Conservation (phyloP, 164 flowering plant species). For the Liquidambar formosana region DNA sequence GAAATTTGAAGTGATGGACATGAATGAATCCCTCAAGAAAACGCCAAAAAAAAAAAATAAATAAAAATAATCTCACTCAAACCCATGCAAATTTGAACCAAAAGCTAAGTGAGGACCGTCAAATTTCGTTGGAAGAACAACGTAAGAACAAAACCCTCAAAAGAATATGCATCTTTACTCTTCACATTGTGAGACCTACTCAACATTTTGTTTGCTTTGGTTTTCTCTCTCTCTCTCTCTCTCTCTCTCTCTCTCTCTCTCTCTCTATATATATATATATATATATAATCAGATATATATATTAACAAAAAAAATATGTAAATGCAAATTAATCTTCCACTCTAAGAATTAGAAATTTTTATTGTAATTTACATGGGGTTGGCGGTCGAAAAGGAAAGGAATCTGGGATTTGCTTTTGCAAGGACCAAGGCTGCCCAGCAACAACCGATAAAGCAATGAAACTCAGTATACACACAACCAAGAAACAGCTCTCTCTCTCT, state of each 20-base stretch:
- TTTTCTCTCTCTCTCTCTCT: background rate
- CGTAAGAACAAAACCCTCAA: background rate
- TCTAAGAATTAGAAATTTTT: constrained; percentile 5
- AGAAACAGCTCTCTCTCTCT: constrained; percentile 18
- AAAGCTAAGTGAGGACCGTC: constrained; percentile 8
- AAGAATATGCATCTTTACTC: background rate
- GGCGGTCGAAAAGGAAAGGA: constrained; percentile 12
- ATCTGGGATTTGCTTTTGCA: constrained; percentile 24
- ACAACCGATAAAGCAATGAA: constrained; percentile 22
- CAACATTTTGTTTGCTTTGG: background rate
- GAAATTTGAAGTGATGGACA: constrained; percentile 4
- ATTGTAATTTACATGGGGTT: constrained; percentile 1
- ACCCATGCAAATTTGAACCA: constrained; percentile 22
- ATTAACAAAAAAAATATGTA: background rate
- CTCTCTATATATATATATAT: background rate
- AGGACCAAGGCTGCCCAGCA: constrained; percentile 21
- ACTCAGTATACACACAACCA: background rate
- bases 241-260: constrained; percentile 3
- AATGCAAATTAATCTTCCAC: background rate
- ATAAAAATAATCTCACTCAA: constrained; percentile 26
- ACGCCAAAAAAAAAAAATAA: no score
- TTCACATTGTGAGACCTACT: background rate
- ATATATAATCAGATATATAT: no score
- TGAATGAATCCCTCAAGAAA: constrained; percentile 15
- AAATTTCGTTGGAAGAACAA: background rate